Evolutionary conservation across 73 alveolate species (phyloP).

Genomic region (Stentor coeruleus): DNA sequence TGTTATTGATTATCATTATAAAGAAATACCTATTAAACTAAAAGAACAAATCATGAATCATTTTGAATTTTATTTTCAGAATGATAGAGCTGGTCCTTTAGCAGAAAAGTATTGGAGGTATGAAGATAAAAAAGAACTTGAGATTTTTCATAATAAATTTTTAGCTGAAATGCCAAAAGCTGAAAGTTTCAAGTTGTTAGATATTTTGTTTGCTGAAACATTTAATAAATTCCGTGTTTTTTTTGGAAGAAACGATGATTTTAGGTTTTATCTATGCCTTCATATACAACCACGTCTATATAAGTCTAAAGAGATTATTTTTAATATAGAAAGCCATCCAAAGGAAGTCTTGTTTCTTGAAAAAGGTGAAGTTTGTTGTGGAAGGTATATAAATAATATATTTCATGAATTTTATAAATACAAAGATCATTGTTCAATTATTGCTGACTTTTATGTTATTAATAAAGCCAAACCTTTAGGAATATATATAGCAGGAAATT

Average conservation of each 20-base stretch:
- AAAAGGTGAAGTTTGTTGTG: not conserved
- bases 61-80: not conserved
- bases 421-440: not conserved
- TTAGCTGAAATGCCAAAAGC: not conserved
- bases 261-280: not conserved
- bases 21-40: not conserved
- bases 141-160: too few relatives aligned
- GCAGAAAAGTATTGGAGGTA: too few relatives aligned
- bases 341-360: not conserved
- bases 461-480: not conserved
- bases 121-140: not conserved
- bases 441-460: not conserved
- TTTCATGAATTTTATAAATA: not conserved
- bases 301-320: not conserved
- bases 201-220: not conserved
- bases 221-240: not conserved
- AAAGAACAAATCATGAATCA: not conserved
- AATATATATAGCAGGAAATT: not conserved
- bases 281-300: not conserved
- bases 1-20: not conserved
- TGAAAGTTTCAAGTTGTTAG: too few relatives aligned
- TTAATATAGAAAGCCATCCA: not conserved
- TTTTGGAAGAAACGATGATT: not conserved
- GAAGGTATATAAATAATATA: not conserved
- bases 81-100: not conserved